Percentiles rank a stretch among this genome's conserved stretches.
Conservation (phyloP, 140 eudicot species). For the Senecio squalidus region DNA sequence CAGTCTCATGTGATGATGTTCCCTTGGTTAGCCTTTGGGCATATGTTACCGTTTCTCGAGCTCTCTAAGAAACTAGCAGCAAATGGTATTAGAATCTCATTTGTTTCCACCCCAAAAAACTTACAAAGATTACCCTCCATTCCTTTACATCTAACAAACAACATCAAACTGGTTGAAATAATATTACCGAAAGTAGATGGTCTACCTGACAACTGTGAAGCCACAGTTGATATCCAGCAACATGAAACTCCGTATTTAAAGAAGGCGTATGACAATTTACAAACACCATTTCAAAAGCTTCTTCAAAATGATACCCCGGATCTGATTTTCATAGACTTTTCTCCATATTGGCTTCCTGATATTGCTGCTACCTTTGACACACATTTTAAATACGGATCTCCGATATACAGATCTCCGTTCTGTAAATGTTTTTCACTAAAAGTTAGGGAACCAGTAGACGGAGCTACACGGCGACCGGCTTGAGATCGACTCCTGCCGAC, state of each 20-base stretch:
- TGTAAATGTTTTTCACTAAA: constrained; percentile 47
- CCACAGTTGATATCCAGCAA: constrained; percentile 47
- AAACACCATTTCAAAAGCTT: constrained; percentile 29
- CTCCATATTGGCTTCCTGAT: constrained; percentile 43
- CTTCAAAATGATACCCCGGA: constrained; percentile 29
- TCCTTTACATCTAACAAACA: constrained; percentile 25
- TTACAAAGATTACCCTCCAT: constrained; percentile 45
- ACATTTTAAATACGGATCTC: no score
- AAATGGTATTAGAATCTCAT: constrained; percentile 38
- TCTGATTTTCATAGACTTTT: constrained; percentile 39
- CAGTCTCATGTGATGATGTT: constrained; percentile 46
- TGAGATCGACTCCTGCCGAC: constrained; percentile 64
- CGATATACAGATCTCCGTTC: constrained; percentile 93
- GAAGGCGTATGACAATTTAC: constrained; percentile 36
- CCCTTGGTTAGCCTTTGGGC: constrained; percentile 68
- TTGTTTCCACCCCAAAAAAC: constrained; percentile 58
- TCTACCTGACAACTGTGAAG: constrained; percentile 43
- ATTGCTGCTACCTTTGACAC: constrained; percentile 32
- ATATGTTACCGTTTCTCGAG: constrained; percentile 51
- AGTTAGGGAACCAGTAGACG: constrained; percentile 40
- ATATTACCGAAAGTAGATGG: constrained; percentile 37
- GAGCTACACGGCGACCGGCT: constrained; percentile 55
- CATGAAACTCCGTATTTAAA: constrained; percentile 42
- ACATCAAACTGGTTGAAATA: constrained; percentile 31
- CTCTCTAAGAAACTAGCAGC: constrained; percentile 43